Evolutionary conservation across 2,329 filamentous ascomycete genomes (phyloP).

Genomic region (Colletotrichum musae): DNA sequence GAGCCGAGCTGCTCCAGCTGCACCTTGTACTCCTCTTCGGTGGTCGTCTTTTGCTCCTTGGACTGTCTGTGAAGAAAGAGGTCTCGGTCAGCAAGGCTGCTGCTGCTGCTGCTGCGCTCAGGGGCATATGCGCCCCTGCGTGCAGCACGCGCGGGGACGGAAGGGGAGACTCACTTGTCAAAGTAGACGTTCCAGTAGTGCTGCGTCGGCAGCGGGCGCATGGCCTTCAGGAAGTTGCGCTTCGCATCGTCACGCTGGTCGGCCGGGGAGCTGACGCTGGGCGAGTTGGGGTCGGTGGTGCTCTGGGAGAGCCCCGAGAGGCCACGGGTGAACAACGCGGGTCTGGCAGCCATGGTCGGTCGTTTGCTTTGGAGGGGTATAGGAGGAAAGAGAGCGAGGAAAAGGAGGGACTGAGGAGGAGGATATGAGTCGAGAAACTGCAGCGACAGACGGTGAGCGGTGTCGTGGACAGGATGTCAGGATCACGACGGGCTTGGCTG

Average conservation of each 20-base stretch:
- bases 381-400: neutral
- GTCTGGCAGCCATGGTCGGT: conserved; percentile 69
- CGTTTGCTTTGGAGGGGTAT: conserved; percentile 40
- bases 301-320: conserved; percentile 74
- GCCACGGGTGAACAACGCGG: conserved; percentile 73
- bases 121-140: neutral
- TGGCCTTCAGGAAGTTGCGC: conserved; percentile 84
- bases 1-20: conserved; percentile 74
- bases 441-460: conserved; percentile 8
- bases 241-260: conserved; percentile 83
- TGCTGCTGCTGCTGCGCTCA: too few species aligned
- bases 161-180: conserved; percentile 62
- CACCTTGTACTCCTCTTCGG: conserved; percentile 63
- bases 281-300: conserved; percentile 68
- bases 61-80: conserved; percentile 51
- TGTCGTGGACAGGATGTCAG: conserved; percentile 23
- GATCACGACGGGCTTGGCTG: conserved; percentile 14
- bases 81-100: too few species aligned
- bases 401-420: conserved; percentile 8
- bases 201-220: conserved; percentile 81
- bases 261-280: conserved; percentile 76
- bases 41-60: conserved; percentile 58
- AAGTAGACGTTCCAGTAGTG: conserved; percentile 85
- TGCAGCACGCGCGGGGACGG: too few species aligned
- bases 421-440: conserved; percentile 1